These are phyloP conservation scores for Bipolaris cookei DNA, from an alignment of 2,329 filamentous ascomycete genomes.

Conservation along the genomic window DNA sequence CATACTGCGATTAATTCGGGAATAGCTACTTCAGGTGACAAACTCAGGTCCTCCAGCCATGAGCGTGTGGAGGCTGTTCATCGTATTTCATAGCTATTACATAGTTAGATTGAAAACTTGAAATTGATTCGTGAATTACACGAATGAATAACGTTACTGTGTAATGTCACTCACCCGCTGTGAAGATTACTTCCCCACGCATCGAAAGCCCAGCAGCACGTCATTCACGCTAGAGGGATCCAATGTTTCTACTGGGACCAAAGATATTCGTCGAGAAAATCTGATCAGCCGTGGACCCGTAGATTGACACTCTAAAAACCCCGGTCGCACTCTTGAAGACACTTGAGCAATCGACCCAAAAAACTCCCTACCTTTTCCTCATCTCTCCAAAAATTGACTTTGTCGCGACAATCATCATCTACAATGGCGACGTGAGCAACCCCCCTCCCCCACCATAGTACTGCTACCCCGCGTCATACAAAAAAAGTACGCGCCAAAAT, in stretches of 20 bases:
- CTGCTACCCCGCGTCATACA: too few relatives aligned
- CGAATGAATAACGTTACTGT: not conserved
- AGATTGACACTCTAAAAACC: conserved; percentile 12
- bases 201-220: conserved; percentile 25
- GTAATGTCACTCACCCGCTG: not conserved
- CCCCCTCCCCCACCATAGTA: conserved; percentile 36
- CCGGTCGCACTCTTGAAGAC: not conserved
- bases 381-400: not conserved
- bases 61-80: not conserved
- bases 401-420: not conserved
- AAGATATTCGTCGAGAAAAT: conserved; percentile 12
- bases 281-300: conserved; percentile 17
- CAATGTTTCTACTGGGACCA: conserved; percentile 19
- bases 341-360: not conserved
- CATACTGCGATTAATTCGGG: not conserved
- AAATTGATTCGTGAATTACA: too few relatives aligned
- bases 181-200: conserved; percentile 24
- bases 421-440: conserved; percentile 49
- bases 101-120: too few relatives aligned
- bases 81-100: not conserved
- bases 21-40: not conserved
- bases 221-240: conserved; percentile 39
- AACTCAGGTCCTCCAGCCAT: not conserved
- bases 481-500: not conserved
- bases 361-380: conserved; percentile 1